Percentiles rank a stretch among this genome's conserved stretches.
Evolutionary conservation across 2,329 filamentous ascomycete species (phyloP).

Genomic region (Talaromyces sp.): DNA sequence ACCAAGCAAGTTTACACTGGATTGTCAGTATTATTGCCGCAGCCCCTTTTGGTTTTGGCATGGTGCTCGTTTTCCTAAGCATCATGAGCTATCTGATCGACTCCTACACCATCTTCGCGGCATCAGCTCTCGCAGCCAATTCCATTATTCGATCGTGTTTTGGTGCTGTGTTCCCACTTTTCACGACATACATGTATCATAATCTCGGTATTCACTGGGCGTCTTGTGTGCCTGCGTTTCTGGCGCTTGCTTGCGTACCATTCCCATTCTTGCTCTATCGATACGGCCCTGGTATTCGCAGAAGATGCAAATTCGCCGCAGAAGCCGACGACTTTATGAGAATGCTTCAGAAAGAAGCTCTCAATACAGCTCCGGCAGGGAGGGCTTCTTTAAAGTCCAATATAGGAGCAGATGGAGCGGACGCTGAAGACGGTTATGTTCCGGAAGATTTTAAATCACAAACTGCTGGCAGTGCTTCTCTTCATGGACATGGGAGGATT

Average conservation of each 20-base stretch:
- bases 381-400: slow-evolving; percentile 14
- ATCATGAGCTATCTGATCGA: slow-evolving; percentile 30
- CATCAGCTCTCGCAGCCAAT: slow-evolving; percentile 28
- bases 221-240: slow-evolving; percentile 39
- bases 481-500: slow-evolving; percentile 11
- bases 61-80: slow-evolving; percentile 32
- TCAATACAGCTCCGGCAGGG: slow-evolving; percentile 8
- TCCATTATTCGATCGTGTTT: slow-evolving; percentile 25
- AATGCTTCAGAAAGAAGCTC: slow-evolving; percentile 25
- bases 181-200: slow-evolving; percentile 41
- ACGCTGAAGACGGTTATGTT: background rate
- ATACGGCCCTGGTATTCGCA: slow-evolving; percentile 35
- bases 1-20: slow-evolving; percentile 35
- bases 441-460: background rate
- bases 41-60: slow-evolving; percentile 36
- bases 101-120: slow-evolving; percentile 21
- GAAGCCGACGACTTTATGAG: slow-evolving; percentile 31
- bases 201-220: slow-evolving; percentile 46
- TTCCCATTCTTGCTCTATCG: slow-evolving; percentile 41
- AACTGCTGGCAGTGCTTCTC: background rate
- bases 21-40: slow-evolving; percentile 22
- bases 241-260: slow-evolving; percentile 39
- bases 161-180: slow-evolving; percentile 30
- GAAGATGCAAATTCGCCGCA: slow-evolving; percentile 35
- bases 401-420: background rate